Conservation (phyloP, 2,329 filamentous ascomycete species). For the Zasmidium citrigriseum region DNA sequence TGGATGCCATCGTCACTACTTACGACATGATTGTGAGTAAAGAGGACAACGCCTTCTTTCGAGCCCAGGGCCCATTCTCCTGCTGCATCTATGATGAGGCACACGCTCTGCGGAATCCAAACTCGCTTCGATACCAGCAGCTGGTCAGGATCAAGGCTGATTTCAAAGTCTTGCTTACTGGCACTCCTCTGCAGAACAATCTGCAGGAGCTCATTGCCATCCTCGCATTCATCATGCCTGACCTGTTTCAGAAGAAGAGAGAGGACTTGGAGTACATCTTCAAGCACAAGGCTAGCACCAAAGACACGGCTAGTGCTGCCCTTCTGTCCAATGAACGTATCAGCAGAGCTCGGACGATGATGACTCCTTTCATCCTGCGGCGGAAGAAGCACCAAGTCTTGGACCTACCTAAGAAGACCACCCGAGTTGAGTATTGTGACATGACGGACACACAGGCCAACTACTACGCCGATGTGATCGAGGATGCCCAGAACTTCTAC, state of each 20-base stretch:
- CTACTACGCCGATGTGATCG: conserved; percentile 72
- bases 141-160: conserved; percentile 73
- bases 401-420: conserved; percentile 78
- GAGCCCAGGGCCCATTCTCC: conserved; percentile 52
- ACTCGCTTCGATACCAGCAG: conserved; percentile 77
- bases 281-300: conserved; percentile 84
- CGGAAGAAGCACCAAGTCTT: conserved; percentile 86
- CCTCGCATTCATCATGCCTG: conserved; percentile 89
- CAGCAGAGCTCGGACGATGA: conserved; percentile 81
- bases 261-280: conserved; percentile 86
- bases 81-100: conserved; percentile 88
- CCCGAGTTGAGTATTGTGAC: conserved; percentile 76
- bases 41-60: conserved; percentile 65
- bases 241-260: conserved; percentile 74
- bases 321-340: conserved; percentile 87
- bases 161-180: conserved; percentile 86
- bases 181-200: conserved; percentile 93
- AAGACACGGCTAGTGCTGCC: conserved; percentile 73
- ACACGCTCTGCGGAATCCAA: conserved; percentile 86
- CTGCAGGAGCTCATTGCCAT: conserved; percentile 87
- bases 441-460: conserved; percentile 71
- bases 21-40: conserved; percentile 65
- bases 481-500: conserved; percentile 60
- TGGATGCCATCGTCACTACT: conserved; percentile 72
- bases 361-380: conserved; percentile 92